Evolutionary conservation across 1,284 basidiomycete species (phyloP), one percentile per base, ranked within the genome.

Genomic region (Lentinula novae-zelandiae): DNA sequence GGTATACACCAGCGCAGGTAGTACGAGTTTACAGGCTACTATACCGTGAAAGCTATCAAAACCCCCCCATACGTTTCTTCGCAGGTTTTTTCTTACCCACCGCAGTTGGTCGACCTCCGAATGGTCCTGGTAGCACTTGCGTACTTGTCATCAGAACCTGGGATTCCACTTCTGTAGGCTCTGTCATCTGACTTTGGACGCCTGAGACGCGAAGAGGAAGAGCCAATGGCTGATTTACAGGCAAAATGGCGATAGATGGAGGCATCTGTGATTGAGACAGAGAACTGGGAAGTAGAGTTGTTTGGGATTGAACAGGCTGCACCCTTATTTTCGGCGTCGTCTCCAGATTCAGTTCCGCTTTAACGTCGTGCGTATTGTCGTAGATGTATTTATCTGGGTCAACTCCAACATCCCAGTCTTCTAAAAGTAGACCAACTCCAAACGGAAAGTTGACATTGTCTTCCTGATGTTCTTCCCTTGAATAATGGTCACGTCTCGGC

Each of bases 41-140:
- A 27, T 27, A 27, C 27, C 27, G 36, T 31, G n/a, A 44, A 12
- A 4, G 20, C 15, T 20, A 56, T 82, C 71, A 93, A 70, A 93
- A 93, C 1, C 91, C 91, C 9, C 88, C 87, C 49, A 89, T 57
- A 36, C 90, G 78, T 72, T 89, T 92, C 78, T 88, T 91, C n/a
- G 71, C 64, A 68, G 84, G 85, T 76, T 85, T 89, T 73, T 82
- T 89, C 15, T 34, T 53, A 3, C 44, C 58, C 13, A 61, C 67
- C 44, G 67, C 63, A 15, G 64, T 65, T 27, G 77, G 79, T 54
- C 89, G 79, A 36, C 86, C 89, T 48, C 90, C 91, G 73, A 84
- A 84, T 0, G 80, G 82, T 1, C 91, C 91, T 3, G 90, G 84
- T 7, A 91, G 70, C 2, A 87, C 72, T 69, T 93, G 92, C 0